phyloP scores from a whole-genome alignment of 441 rosid genomes.

The Gossypium davidsonii region DNA sequence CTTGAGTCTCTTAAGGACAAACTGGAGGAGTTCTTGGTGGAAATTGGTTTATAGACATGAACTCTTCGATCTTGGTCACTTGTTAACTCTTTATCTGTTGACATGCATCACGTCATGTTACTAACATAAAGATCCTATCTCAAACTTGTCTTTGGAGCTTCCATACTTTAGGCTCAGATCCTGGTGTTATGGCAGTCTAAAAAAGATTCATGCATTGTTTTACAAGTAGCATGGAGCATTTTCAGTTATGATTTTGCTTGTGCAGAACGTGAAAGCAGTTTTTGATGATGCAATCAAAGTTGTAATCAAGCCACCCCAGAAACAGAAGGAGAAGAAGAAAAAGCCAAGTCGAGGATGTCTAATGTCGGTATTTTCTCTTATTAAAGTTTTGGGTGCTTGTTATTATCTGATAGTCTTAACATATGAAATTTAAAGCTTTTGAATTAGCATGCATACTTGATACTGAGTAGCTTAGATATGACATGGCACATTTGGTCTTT shows the following conservation, averaged over 20 bases:
- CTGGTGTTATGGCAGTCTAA: neutral
- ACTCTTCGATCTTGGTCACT: neutral
- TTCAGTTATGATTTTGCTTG: slow-evolving; percentile 11
- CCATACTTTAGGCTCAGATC: neutral
- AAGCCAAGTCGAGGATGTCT: slow-evolving; percentile 67
- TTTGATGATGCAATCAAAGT: slow-evolving; percentile 92
- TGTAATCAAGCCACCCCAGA: slow-evolving; percentile 76
- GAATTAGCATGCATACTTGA: neutral
- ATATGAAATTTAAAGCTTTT: neutral
- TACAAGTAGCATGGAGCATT: neutral
- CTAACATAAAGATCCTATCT: neutral
- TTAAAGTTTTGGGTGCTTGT: slow-evolving; percentile 2
- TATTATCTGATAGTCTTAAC: neutral
- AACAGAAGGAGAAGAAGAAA: slow-evolving; percentile 69
- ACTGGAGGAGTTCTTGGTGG: neutral
- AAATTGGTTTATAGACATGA: neutral
- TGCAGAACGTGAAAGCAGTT: slow-evolving; percentile 92
- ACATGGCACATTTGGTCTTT: neutral
- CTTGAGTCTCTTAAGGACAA: neutral
- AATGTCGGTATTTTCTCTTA: slow-evolving; percentile 44
- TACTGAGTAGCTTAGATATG: neutral
- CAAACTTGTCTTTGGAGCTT: neutral
- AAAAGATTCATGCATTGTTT: neutral
- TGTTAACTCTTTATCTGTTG: neutral
- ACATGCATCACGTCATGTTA: neutral